Base-by-base conservation (phyloP, 2,329 filamentous ascomycete genomes). In the Aspergillus quadricinctus region DNA sequence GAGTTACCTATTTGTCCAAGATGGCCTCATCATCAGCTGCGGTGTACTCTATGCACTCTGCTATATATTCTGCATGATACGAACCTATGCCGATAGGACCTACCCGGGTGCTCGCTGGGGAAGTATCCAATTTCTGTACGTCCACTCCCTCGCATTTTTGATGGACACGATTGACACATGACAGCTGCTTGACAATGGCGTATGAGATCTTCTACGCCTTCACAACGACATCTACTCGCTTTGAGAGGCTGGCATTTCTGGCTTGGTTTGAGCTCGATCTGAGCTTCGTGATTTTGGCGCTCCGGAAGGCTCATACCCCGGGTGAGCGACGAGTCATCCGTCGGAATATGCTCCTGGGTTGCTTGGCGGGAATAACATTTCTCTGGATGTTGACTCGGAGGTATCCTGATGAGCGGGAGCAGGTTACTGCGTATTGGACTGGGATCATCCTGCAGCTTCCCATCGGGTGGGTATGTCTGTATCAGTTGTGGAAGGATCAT, bases 351-450 rank as follows among this genome's bases (percentile, higher is more conserved):
- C n/a, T 58, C 6, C 4, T 60, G 3, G 55, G 56, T 21, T 54
- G 57, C n/a, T 14, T 55, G 4, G 17, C 45, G 4, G 57, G 52
- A 10, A 8, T 62, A 4, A 19, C 27, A 2, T 50, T 50, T 1
- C 29, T 63, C 23, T 48, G 50, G 9, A 45, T 35, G 7, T 25
- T 63, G 9, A 40, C 53, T 3, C 19, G 21, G 11, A 9, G 56
- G 4, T 64, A 59, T 23, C 62, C 62, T 0, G 62, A 64, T 43
- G 62, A 64, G 7, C 60, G 61, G 17, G 53, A 64, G 29, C 61
- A 64, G 23, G 48, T 64, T 17, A 64, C 62, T 3, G 62, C 62
- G 11, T 64, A 63, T 35, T 64, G 62, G 62, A 63, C 61, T 2
- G 62, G 62, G 0, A 59, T 64, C 29, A 49, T 62, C 2, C 46